A percentile compares a stretch with the other conserved stretches of the same genome.
phyloP scores from a whole-genome alignment of 345 rosid genomes.

The Gynandropsis gynandra region DNA sequence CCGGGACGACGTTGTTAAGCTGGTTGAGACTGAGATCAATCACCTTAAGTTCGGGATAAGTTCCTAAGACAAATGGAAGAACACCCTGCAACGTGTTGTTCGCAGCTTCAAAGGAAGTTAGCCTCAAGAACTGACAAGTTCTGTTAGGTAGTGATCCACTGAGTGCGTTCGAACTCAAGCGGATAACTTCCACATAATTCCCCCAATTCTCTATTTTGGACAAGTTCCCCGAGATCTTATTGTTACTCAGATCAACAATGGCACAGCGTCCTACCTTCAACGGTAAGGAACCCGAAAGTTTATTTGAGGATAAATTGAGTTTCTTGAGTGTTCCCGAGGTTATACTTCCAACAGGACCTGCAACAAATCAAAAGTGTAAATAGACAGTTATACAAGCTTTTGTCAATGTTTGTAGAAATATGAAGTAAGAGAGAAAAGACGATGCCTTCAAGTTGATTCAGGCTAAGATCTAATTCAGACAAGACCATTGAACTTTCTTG shows the following conservation, averaged over 20 bases:
- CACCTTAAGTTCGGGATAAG: constrained; percentile 53
- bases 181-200: constrained; percentile 59
- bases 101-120: constrained; percentile 49
- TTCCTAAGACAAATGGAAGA: constrained; percentile 51
- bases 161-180: constrained; percentile 65
- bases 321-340: constrained; percentile 65
- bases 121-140: constrained; percentile 72
- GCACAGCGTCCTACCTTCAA: constrained; percentile 55
- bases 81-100: constrained; percentile 61
- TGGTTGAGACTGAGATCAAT: constrained; percentile 71
- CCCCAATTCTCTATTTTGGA: constrained; percentile 82
- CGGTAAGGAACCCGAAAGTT: constrained; percentile 64
- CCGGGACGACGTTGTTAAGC: constrained; percentile 48
- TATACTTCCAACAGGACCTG: constrained; percentile 73
- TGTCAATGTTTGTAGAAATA: background rate
- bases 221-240: constrained; percentile 57
- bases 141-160: constrained; percentile 53
- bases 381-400: background rate
- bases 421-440: background rate
- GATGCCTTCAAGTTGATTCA: constrained; percentile 71
- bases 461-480: constrained; percentile 80
- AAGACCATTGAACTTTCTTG: constrained; percentile 71
- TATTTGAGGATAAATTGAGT: constrained; percentile 72
- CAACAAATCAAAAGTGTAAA: constrained; percentile 1
- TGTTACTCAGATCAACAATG: constrained; percentile 65